These are phyloP conservation scores for Exutisphaerella laricina DNA, from an alignment of 2,329 filamentous ascomycete species.

Conservation along the genomic window DNA sequence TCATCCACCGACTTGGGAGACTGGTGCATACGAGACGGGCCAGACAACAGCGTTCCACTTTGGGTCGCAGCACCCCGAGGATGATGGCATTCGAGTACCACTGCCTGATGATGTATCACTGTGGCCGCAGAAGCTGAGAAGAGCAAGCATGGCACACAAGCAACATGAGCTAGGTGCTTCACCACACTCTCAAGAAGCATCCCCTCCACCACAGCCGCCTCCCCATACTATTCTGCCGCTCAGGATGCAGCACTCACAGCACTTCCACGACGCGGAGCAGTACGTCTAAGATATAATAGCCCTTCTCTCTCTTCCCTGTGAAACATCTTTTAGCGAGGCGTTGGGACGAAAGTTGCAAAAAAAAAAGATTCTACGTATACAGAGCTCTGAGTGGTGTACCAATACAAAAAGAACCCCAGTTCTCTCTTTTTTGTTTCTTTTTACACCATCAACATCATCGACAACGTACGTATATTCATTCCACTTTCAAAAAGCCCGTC, in stretches of 20 bases:
- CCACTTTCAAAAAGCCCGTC: too few relatives aligned
- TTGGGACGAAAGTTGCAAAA: too few relatives aligned
- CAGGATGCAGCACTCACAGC: background rate
- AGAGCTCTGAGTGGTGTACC: too few relatives aligned
- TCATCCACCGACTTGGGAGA: slow-evolving; percentile 41
- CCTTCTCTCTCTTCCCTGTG: background rate
- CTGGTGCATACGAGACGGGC: slow-evolving; percentile 29
- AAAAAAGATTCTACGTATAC: too few relatives aligned
- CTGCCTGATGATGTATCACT: background rate
- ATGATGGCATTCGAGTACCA: slow-evolving; percentile 5
- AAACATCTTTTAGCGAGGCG: background rate
- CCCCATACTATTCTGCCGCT: background rate
- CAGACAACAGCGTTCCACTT: slow-evolving; percentile 34
- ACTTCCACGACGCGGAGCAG: background rate
- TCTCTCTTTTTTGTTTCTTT: too few relatives aligned
- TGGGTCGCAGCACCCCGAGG: background rate
- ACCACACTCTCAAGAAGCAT: background rate
- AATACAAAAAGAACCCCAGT: too few relatives aligned
- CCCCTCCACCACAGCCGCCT: background rate
- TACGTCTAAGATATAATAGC: background rate
- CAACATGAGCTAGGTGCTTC: too few relatives aligned
- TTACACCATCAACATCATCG: too few relatives aligned
- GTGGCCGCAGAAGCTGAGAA: slow-evolving; percentile 1
- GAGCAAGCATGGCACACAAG: background rate
- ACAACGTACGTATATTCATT: too few relatives aligned